Conservation (phyloP, 805 yeast genomes). For the Kluyveromyces aestuarii region DNA sequence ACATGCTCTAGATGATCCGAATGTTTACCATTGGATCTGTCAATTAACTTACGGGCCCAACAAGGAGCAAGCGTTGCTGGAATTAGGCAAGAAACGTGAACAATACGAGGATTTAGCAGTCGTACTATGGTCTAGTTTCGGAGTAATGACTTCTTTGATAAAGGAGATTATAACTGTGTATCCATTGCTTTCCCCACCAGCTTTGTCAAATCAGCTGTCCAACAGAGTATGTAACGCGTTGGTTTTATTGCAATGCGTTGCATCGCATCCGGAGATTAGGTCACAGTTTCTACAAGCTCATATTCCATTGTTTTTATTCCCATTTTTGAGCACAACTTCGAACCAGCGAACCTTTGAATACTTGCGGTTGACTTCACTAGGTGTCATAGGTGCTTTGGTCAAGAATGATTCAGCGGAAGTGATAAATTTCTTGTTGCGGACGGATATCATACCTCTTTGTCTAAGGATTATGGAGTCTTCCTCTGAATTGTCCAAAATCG, state of each 20-base stretch:
- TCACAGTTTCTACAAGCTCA: constrained; percentile 80
- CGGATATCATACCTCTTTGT: constrained; percentile 94
- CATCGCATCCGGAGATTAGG: constrained; percentile 88
- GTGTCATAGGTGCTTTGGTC: constrained; percentile 94
- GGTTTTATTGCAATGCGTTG: constrained; percentile 92
- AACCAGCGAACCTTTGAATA: constrained; percentile 92
- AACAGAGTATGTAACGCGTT: constrained; percentile 93
- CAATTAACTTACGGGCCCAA: constrained; percentile 86
- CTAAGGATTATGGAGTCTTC: constrained; percentile 92
- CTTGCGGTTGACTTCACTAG: constrained; percentile 82
- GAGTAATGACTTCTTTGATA: constrained; percentile 85
- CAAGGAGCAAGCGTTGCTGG: constrained; percentile 86
- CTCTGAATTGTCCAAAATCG: constrained; percentile 88
- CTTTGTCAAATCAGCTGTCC: constrained; percentile 73
- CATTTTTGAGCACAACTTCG: constrained; percentile 85
- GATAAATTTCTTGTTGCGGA: constrained; percentile 81
- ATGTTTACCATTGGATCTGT: constrained; percentile 81
- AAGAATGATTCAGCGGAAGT: constrained; percentile 95
- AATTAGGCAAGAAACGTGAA: constrained; percentile 88
- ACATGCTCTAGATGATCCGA: constrained; percentile 60
- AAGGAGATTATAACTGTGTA: constrained; percentile 88
- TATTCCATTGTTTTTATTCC: constrained; percentile 85
- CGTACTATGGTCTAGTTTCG: constrained; percentile 91
- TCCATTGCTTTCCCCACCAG: constrained; percentile 83
- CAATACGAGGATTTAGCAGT: constrained; percentile 89